These are phyloP conservation scores for Calonectria ilicicola DNA, from an alignment of 2,329 filamentous ascomycete species.

Conservation along the genomic window DNA sequence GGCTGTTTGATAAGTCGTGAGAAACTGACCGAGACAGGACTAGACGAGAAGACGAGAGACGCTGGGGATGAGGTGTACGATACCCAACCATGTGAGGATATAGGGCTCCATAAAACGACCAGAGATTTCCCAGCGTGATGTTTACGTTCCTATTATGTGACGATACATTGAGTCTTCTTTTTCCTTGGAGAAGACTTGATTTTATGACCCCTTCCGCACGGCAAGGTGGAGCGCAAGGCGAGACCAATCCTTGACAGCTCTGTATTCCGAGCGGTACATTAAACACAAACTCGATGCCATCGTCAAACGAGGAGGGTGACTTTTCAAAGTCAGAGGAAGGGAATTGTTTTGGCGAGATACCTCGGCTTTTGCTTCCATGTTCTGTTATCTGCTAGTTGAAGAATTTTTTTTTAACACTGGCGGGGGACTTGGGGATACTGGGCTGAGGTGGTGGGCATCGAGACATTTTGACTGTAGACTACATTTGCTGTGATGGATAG, in stretches of 20 bases:
- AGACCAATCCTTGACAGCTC: conserved; percentile 79
- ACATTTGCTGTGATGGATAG: neutral
- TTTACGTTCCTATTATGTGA: conserved; percentile 7
- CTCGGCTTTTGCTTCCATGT: conserved; percentile 44
- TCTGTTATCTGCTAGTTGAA: conserved; percentile 52
- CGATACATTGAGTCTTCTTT: neutral
- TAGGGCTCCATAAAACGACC: conserved; percentile 19
- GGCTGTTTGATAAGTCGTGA: conserved; percentile 62
- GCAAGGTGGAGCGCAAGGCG: conserved; percentile 82
- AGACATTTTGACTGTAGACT: conserved; percentile 51
- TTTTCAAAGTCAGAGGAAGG: conserved; percentile 16
- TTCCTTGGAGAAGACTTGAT: conserved; percentile 10
- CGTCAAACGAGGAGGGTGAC: conserved; percentile 43
- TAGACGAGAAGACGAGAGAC: conserved; percentile 34
- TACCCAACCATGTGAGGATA: conserved; percentile 48
- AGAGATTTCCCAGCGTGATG: conserved; percentile 7
- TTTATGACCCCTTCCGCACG: conserved; percentile 64
- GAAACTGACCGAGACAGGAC: conserved; percentile 39
- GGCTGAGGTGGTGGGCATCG: conserved; percentile 52
- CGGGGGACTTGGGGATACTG: conserved; percentile 43
- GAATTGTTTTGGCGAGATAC: conserved; percentile 48
- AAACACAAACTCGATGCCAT: conserved; percentile 48
- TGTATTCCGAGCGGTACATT: conserved; percentile 82
- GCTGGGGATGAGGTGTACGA: conserved; percentile 49
- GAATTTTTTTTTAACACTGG: conserved; percentile 26